Evolutionary conservation across 139 green algal genomes (phyloP), one percentile per base, ranked within the genome.

Genomic region (Picochlorum sp.): DNA sequence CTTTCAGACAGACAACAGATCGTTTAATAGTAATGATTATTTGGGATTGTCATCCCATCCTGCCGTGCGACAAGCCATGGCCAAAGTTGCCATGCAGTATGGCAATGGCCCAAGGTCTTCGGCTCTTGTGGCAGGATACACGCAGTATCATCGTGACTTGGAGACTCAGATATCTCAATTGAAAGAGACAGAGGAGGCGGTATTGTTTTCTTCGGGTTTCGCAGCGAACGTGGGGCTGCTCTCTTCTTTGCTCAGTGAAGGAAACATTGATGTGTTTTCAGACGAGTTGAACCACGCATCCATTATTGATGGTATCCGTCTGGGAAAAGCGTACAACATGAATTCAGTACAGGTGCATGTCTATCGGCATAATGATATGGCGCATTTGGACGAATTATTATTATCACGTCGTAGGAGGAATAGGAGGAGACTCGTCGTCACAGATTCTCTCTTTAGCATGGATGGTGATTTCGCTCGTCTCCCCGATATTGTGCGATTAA

Each of bases 231-330:
- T 95, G 60, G 77, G 84, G 1, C 74, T 88, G 9, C 47, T 95
- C 9, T 62, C 77, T 1, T 63, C 74, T 3, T 74, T 96, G n/a
- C 62, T 45, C 6, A 23, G 20, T 11, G 56, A 18, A 2, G 54
- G 38, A 49, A 44, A 57, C 14, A 68, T 85, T 9, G 74, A 70
- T 1, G 73, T 97, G 16, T 92, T 96, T 55, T 88, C 72, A 9
- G 92, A 98, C 56, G 85, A 90, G 67, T 85, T 98, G 5, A 98
- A 98, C 70, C 92, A 98, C 70, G 92, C 92, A 0, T 92, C 80
- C 64, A 98, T 98, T 71, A 86, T 98, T 54, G 92, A 98, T 62
- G 93, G 87, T 4, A 77, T 73, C 4, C 65, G 86, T 14, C 74
- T 97, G 47, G 74, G 64, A 18, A 58, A 60, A 2, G 56, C 28